These are phyloP conservation scores for Tolypocladium nubicola DNA, from an alignment of 2,329 filamentous ascomycete genomes.

Conservation along the genomic window DNA sequence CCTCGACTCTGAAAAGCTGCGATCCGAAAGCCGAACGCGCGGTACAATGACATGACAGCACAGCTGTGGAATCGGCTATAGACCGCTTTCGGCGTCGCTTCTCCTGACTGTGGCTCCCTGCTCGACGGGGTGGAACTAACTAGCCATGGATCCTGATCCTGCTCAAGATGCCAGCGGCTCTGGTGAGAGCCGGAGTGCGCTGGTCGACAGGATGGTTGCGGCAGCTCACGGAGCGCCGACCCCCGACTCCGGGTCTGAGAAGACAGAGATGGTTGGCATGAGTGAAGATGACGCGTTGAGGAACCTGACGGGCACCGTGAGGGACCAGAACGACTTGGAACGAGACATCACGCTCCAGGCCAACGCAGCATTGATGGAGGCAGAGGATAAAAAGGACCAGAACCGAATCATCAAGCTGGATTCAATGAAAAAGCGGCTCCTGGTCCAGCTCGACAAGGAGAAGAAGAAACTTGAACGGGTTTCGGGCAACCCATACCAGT, in stretches of 20 bases:
- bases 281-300: conserved; percentile 52
- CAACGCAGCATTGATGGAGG: conserved; percentile 46
- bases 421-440: conserved; percentile 45
- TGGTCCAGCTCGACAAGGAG: conserved; percentile 50
- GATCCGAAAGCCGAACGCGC: not conserved
- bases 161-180: conserved; percentile 9
- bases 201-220: conserved; percentile 19
- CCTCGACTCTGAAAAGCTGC: not conserved
- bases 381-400: conserved; percentile 52
- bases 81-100: not conserved
- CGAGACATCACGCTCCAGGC: conserved; percentile 66
- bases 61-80: not conserved
- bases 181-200: conserved; percentile 12
- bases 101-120: not conserved
- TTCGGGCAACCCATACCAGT: conserved; percentile 35
- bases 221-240: conserved; percentile 15
- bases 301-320: conserved; percentile 56
- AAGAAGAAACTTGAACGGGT: conserved; percentile 34
- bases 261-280: conserved; percentile 16
- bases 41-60: not conserved
- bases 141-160: conserved; percentile 14
- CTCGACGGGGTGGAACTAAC: not conserved
- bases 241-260: conserved; percentile 1
- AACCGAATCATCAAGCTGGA: conserved; percentile 51
- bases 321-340: conserved; percentile 84